Evolutionary conservation across 2,329 filamentous ascomycete genomes (phyloP).

Genomic region (Aspergillus clavatus): DNA sequence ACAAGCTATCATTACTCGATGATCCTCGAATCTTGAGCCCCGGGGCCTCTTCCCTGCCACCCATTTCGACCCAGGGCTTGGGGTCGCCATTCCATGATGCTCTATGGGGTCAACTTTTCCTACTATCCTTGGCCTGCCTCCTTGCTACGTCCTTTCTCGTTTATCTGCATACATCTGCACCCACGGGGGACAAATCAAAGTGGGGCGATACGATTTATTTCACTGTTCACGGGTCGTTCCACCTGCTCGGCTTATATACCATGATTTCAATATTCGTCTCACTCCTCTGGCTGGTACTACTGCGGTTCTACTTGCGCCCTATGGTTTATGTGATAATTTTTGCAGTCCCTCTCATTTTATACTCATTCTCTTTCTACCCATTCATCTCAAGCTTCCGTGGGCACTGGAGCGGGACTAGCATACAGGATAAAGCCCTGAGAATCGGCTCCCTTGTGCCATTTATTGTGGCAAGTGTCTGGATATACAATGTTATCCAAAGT

Average conservation of each 20-base stretch:
- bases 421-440: constrained; percentile 88
- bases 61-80: constrained; percentile 54
- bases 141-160: constrained; percentile 86
- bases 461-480: constrained; percentile 69
- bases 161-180: constrained; percentile 78
- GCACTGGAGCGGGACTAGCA: constrained; percentile 62
- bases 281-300: constrained; percentile 79
- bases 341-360: constrained; percentile 77
- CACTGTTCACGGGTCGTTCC: constrained; percentile 77
- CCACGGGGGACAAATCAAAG: constrained; percentile 58
- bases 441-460: constrained; percentile 77
- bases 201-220: constrained; percentile 94
- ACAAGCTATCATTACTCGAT: constrained; percentile 46
- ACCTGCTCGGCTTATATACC: constrained; percentile 86
- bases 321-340: constrained; percentile 76
- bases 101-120: constrained; percentile 86
- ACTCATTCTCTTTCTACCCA: constrained; percentile 87
- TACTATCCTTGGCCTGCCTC: constrained; percentile 77
- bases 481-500: constrained; percentile 75
- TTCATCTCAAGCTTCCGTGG: constrained; percentile 86
- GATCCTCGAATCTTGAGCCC: constrained; percentile 46
- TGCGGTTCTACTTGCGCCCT: constrained; percentile 82
- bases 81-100: constrained; percentile 78
- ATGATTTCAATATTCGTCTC: constrained; percentile 84
- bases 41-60: constrained; percentile 50